Evolutionary conservation across 2,329 filamentous ascomycete species (phyloP).

Genomic region (Celoporthe dispersa): DNA sequence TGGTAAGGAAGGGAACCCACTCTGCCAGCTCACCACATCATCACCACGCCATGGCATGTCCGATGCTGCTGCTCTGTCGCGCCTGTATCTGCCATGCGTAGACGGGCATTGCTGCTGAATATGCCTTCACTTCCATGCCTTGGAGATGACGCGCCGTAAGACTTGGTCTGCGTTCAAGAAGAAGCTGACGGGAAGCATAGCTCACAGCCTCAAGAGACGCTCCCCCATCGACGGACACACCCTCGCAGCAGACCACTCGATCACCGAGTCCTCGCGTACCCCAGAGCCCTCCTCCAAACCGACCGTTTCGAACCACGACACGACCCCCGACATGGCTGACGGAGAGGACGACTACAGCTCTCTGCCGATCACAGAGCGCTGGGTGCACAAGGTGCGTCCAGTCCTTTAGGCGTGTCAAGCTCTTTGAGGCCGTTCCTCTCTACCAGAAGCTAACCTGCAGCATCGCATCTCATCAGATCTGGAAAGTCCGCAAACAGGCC

Average conservation of each 20-base stretch:
- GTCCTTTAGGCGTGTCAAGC: not conserved
- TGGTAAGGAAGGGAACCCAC: slow-evolving; percentile 24
- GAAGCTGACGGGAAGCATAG: slow-evolving; percentile 27
- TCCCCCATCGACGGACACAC: not conserved
- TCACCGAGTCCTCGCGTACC: not conserved
- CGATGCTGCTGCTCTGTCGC: not conserved
- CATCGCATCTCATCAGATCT: slow-evolving; percentile 60
- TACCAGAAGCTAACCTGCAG: slow-evolving; percentile 9
- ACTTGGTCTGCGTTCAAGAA: slow-evolving; percentile 20
- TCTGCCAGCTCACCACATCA: slow-evolving; percentile 18
- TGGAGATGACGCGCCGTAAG: slow-evolving; percentile 24
- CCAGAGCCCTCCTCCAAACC: not conserved
- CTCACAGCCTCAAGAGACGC: slow-evolving; percentile 17
- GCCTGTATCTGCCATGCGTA: not conserved
- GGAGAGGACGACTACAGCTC: slow-evolving; percentile 82
- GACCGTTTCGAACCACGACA: not conserved
- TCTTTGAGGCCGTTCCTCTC: not conserved
- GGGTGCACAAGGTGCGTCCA: slow-evolving; percentile 73
- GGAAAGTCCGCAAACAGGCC: slow-evolving; percentile 95
- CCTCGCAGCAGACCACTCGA: slow-evolving; percentile 12
- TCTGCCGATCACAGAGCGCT: slow-evolving; percentile 78
- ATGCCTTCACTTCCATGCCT: slow-evolving; percentile 4
- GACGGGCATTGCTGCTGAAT: not conserved
- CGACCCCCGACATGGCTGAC: slow-evolving; percentile 68
- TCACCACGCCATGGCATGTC: not conserved